Conservation (phyloP, 1,284 basidiomycete genomes). For the Sanghuangporus weigelae region DNA sequence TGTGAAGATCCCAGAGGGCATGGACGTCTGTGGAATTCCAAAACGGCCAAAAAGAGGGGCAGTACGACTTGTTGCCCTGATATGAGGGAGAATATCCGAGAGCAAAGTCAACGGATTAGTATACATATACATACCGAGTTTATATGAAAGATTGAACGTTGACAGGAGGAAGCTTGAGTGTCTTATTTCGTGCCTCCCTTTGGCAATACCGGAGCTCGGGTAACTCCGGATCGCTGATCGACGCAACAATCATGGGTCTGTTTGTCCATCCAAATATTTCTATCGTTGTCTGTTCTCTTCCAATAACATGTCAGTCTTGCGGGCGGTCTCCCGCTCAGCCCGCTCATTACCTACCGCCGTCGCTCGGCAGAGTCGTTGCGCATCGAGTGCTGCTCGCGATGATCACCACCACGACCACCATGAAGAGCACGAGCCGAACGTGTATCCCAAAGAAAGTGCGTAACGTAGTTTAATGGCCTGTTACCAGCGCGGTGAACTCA, state of each 20-base stretch:
- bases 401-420: conserved; percentile 13
- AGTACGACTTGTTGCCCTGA: too few species aligned
- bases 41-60: too few species aligned
- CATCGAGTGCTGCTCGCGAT: conserved; percentile 1
- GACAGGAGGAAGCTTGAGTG: too few species aligned
- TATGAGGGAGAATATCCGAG: too few species aligned
- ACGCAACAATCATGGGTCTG: conserved; percentile 2
- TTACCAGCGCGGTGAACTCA: not conserved
- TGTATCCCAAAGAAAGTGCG: conserved; percentile 17
- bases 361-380: conserved; percentile 8
- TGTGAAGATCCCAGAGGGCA: too few species aligned
- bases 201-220: not conserved
- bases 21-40: too few species aligned
- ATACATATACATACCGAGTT: too few species aligned
- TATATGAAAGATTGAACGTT: too few species aligned
- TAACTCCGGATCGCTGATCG: not conserved
- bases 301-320: conserved; percentile 13
- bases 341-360: conserved; percentile 6
- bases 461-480: not conserved
- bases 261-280: not conserved
- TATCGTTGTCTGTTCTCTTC: not conserved
- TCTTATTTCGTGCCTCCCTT: too few species aligned
- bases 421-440: conserved; percentile 10
- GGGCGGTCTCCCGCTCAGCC: conserved; percentile 11
- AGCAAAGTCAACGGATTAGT: too few species aligned